Conservation (phyloP, 768 basidiomycete genomes). For the Agaricus subrufescens region DNA sequence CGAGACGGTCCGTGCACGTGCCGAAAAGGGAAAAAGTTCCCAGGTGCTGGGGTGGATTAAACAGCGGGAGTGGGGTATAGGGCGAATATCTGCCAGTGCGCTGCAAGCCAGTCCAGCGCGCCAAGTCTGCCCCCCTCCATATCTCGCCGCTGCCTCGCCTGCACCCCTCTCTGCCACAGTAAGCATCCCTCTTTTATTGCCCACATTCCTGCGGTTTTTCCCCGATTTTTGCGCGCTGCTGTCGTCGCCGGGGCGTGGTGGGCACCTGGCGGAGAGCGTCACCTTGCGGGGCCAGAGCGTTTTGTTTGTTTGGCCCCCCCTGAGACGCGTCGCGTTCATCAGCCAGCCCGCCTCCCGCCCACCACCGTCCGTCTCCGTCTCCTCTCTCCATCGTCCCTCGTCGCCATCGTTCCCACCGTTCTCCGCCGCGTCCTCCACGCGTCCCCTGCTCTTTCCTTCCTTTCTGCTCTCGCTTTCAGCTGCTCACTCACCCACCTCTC, state of each 20-base stretch:
- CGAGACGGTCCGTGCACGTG: slow-evolving; percentile 8
- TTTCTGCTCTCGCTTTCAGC: background rate
- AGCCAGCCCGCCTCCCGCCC: slow-evolving; percentile 2
- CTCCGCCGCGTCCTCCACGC: slow-evolving; percentile 1
- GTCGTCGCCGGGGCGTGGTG: background rate
- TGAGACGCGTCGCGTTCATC: slow-evolving; percentile 21
- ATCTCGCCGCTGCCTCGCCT: background rate
- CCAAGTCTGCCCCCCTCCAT: slow-evolving; percentile 5
- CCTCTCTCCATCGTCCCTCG: background rate
- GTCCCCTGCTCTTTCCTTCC: background rate
- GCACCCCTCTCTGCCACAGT: background rate
- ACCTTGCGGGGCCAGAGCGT: slow-evolving; percentile 4
- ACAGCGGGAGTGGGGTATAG: slow-evolving; percentile 3
- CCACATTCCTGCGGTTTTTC: slow-evolving; percentile 5
- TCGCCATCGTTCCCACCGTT: slow-evolving; percentile 2
- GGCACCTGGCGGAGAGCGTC: slow-evolving; percentile 10
- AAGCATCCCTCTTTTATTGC: background rate
- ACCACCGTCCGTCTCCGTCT: background rate
- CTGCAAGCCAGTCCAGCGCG: slow-evolving; percentile 6
- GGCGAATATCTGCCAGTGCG: slow-evolving; percentile 9
- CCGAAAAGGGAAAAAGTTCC: slow-evolving; percentile 3
- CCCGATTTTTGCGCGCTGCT: background rate
- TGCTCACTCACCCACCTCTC: background rate
- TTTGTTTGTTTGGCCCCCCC: slow-evolving; percentile 19
- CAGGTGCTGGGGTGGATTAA: slow-evolving; percentile 9